Conservation (phyloP, 225 moss, liverwort and hornwort species). For the Pleurozium schreberi region DNA sequence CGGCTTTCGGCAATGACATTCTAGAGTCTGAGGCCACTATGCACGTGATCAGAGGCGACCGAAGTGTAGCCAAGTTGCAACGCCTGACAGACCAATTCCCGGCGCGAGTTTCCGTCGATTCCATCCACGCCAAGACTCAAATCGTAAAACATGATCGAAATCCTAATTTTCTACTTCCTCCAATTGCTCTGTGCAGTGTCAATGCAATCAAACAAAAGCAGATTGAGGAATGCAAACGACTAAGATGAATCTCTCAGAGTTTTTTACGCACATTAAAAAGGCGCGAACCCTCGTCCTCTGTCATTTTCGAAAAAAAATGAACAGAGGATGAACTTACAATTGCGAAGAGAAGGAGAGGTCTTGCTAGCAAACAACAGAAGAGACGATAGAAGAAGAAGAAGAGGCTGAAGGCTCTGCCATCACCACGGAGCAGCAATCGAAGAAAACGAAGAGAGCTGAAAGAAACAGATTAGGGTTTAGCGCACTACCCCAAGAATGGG, state of each 20-base stretch:
- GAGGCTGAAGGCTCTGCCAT: not conserved
- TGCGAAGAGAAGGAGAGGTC: not conserved
- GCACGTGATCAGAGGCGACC: slow-evolving; percentile 46
- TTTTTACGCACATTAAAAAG: not conserved
- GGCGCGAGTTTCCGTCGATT: slow-evolving; percentile 37
- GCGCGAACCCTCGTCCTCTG: not conserved
- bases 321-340: not conserved
- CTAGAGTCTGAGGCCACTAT: slow-evolving; percentile 30
- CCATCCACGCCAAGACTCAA: slow-evolving; percentile 56
- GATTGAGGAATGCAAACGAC: not conserved
- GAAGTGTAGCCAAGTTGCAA: slow-evolving; percentile 82
- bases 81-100: slow-evolving; percentile 69
- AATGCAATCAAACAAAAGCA: not conserved
- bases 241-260: not conserved
- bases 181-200: not conserved
- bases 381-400: not conserved
- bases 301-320: not conserved
- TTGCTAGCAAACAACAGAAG: not conserved
- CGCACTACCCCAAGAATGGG: no score
- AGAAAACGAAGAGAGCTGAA: no score
- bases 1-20: not conserved
- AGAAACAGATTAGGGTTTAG: not conserved
- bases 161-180: not conserved
- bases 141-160: slow-evolving; percentile 54
- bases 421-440: not conserved